These are phyloP conservation scores for Penicillium pulvis DNA, from an alignment of 495 filamentous ascomycete species.

Conservation along the genomic window DNA sequence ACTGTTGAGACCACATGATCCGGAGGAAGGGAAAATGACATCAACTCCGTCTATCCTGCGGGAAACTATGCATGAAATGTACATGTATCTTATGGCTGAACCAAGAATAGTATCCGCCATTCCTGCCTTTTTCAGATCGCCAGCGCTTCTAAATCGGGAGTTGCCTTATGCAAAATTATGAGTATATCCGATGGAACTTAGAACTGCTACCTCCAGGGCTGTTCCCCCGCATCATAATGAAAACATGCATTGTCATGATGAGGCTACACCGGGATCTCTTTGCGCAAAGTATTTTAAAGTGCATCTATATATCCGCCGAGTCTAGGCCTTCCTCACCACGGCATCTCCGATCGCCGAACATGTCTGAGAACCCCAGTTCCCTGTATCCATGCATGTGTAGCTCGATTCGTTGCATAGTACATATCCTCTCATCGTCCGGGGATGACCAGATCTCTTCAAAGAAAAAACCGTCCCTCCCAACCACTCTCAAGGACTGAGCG, in stretches of 20 bases:
- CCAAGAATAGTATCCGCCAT: not conserved
- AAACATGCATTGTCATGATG: conserved; percentile 26
- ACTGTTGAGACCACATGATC: conserved; percentile 9
- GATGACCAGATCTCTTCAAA: not conserved
- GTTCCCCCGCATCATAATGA: conserved; percentile 18
- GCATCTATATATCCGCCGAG: conserved; percentile 1
- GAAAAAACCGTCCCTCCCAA: not conserved
- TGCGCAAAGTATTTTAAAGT: conserved; percentile 2
- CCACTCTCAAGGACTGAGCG: conserved; percentile 24
- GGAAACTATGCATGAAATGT: not conserved
- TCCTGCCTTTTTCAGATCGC: conserved; percentile 1
- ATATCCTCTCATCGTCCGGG: not conserved
- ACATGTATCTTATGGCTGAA: not conserved
- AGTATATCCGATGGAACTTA: not conserved
- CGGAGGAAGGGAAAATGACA: conserved; percentile 2
- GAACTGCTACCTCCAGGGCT: not conserved
- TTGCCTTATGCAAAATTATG: not conserved
- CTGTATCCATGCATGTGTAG: not conserved
- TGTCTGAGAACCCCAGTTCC: not conserved
- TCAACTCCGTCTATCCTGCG: conserved; percentile 1
- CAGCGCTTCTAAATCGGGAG: not conserved
- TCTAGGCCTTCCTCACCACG: conserved; percentile 3
- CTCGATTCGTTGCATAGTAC: not conserved
- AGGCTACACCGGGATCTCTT: conserved; percentile 10
- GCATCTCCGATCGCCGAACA: conserved; percentile 5